Evolutionary conservation across 441 rosid genomes (phyloP), one percentile per base, ranked within the genome.

Genomic region (Erodium chrysanthum): DNA sequence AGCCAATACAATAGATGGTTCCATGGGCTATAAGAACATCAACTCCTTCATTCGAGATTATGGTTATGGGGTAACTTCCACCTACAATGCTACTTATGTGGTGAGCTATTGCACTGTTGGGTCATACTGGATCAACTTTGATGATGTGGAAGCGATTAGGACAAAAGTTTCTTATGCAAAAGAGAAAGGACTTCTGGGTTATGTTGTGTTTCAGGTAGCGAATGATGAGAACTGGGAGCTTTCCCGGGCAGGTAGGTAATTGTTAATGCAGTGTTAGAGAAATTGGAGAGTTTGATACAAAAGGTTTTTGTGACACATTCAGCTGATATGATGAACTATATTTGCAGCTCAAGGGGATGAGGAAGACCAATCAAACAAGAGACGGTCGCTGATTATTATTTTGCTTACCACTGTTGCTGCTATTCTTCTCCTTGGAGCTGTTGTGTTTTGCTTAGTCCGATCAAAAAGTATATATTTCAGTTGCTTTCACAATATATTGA

Each of bases 71-170:
- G 80, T 60, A 33, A 62, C 23, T n/a, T 27, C 76, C 1, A 73
- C 71, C 44, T 82, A 82, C 61, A 83, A 83, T 75, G 70, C 77
- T 52, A 74, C 82, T 18, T 80, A 76, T 67, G 84, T 48, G 7
- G 84, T 68, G 56, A 74, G 82, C 56, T 67, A 76, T 12, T 79
- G 76, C 71, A 65, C 60, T 0, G 61, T 50, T 67, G 75, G 71
- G 12, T 25, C 75, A 25, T 10, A 40, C 52, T 85, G 85, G 86
- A 77, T 85, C 70, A 80, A 80, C 74, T 85, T 72, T 58, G 87
- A 85, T 69, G 84, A 67, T 20, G 76, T 81, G 17, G 83, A 85
- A 71, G 33, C 78, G 0, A 64, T 85, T 15, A 71, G 56, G 67
- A 69, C 81, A 7, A 83, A 83, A 64, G 70, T 82, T 74, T 62